A percentile compares a stretch with the other conserved stretches of the same genome.
phyloP scores from a whole-genome alignment of 805 yeast species.

The Starmerella riodocensis region DNA sequence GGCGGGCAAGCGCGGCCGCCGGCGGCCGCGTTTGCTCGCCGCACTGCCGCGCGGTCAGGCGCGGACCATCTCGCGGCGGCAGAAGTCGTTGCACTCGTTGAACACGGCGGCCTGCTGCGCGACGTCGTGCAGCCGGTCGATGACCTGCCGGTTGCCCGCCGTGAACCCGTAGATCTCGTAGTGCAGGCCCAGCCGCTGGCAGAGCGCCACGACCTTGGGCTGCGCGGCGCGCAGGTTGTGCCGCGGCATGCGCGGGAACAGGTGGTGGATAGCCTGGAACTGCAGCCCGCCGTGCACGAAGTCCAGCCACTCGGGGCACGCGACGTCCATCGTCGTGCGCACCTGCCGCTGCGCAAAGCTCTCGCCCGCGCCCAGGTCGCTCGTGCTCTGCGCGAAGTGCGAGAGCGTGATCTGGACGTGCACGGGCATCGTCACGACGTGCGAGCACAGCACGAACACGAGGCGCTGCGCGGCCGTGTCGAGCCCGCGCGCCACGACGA shows the following conservation, averaged over 20 bases:
- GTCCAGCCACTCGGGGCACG: constrained; percentile 86
- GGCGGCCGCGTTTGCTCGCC: too few relatives aligned
- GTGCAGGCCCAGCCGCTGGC: constrained; percentile 60
- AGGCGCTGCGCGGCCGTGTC: constrained; percentile 43
- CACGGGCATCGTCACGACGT: constrained; percentile 75
- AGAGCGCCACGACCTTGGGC: constrained; percentile 56
- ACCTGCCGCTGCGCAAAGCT: constrained; percentile 67
- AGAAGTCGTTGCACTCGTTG: constrained; percentile 55
- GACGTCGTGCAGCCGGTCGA: constrained; percentile 55
- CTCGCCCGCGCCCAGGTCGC: constrained; percentile 71
- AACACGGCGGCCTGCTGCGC: constrained; percentile 68
- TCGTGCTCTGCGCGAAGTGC: constrained; percentile 88
- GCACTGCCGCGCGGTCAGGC: too few relatives aligned
- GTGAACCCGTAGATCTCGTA: constrained; percentile 78
- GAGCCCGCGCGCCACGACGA: constrained; percentile 39
- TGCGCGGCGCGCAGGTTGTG: constrained; percentile 74
- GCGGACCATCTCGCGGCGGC: constrained; percentile 39
- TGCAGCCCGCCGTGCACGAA: constrained; percentile 86
- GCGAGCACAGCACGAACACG: constrained; percentile 56
- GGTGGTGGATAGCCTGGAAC: constrained; percentile 80
- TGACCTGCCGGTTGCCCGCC: constrained; percentile 60
- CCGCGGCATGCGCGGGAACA: constrained; percentile 79
- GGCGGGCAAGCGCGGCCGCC: too few relatives aligned
- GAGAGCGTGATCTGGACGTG: constrained; percentile 84
- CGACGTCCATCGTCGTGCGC: constrained; percentile 89